Conservation (phyloP, 768 basidiomycete genomes). For the Hericium coralloides region DNA sequence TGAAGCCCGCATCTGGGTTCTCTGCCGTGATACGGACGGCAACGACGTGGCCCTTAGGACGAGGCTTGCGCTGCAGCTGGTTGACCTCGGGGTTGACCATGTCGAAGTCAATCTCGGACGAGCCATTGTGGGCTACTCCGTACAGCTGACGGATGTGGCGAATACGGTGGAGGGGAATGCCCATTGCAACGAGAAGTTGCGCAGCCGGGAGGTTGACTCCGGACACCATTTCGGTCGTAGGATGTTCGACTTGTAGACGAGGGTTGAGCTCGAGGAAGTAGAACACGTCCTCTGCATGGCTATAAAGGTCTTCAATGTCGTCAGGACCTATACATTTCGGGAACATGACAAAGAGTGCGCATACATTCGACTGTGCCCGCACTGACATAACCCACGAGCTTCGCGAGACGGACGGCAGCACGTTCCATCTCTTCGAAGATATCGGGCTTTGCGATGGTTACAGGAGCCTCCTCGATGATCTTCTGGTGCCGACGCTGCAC, state of each 20-base stretch:
- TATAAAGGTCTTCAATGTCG: conserved; percentile 72
- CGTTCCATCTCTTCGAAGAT: conserved; percentile 98
- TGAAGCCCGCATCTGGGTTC: conserved; percentile 99
- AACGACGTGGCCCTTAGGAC: conserved; percentile 96
- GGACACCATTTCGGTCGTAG: conserved; percentile 99
- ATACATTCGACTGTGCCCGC: conserved; percentile 97
- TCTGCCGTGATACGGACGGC: conserved; percentile 99
- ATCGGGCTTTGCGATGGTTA: conserved; percentile 89
- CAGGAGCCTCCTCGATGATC: conserved; percentile 99
- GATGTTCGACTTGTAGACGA: conserved; percentile 98
- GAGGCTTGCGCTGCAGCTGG: conserved; percentile 87
- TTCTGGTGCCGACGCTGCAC: conserved; percentile 99
- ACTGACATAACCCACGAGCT: conserved; percentile 97
- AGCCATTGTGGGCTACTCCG: conserved; percentile 83
- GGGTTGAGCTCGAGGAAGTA: conserved; percentile 99
- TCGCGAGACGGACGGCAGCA: conserved; percentile 97
- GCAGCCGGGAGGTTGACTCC: conserved; percentile 97
- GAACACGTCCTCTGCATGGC: conserved; percentile 86
- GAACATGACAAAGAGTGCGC: conserved; percentile 15
- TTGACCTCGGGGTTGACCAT: conserved; percentile 83
- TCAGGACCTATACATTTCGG: conserved; percentile 3
- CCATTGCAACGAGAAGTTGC: conserved; percentile 97
- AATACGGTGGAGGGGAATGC: conserved; percentile 91
- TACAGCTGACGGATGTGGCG: conserved; percentile 94
- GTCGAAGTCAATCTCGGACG: conserved; percentile 95